phyloP scores from a whole-genome alignment of 176 grass and related monocot genomes.

The Avena insularis region DNA sequence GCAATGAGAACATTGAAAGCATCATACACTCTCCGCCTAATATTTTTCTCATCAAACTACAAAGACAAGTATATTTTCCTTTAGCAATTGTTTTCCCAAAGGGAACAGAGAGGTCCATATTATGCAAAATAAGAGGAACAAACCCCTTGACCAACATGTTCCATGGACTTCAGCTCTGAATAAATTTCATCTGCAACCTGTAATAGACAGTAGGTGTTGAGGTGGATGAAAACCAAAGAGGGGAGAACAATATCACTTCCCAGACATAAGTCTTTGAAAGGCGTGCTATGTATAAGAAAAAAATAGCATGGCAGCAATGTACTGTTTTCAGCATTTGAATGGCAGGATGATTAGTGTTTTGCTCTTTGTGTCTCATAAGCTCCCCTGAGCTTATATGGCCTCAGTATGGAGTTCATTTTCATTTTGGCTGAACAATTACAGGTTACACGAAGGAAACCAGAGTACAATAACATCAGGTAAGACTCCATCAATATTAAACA shows the following conservation, averaged over 20 bases:
- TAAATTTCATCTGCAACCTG: slow-evolving; percentile 96
- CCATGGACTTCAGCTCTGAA: slow-evolving; percentile 64
- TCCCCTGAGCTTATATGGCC: neutral
- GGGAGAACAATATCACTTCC: slow-evolving; percentile 14
- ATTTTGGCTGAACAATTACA: neutral
- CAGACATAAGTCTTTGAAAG: neutral
- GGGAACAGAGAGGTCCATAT: slow-evolving; percentile 23
- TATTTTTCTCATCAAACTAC: slow-evolving; percentile 99
- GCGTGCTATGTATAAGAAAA: slow-evolving; percentile 19
- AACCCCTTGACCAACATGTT: slow-evolving; percentile 68
- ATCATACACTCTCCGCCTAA: slow-evolving; percentile 93
- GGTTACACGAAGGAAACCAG: slow-evolving; percentile 14
- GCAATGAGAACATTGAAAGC: slow-evolving; percentile 97
- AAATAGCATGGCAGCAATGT: neutral
- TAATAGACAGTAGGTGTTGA: slow-evolving; percentile 47
- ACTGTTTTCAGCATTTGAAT: slow-evolving; percentile 28
- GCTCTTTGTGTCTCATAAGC: neutral
- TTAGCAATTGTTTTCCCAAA: slow-evolving; percentile 21
- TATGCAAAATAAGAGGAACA: slow-evolving; percentile 42
- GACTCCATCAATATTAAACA: slow-evolving; percentile 13
- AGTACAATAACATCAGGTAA: slow-evolving; percentile 1
- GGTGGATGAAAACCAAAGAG: slow-evolving; percentile 22
- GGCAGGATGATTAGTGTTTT: slow-evolving; percentile 11
- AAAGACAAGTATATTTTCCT: slow-evolving; percentile 35
- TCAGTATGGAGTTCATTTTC: neutral